Base-by-base conservation (phyloP, 2,329 filamentous ascomycete genomes). In the Epichloe sp. region DNA sequence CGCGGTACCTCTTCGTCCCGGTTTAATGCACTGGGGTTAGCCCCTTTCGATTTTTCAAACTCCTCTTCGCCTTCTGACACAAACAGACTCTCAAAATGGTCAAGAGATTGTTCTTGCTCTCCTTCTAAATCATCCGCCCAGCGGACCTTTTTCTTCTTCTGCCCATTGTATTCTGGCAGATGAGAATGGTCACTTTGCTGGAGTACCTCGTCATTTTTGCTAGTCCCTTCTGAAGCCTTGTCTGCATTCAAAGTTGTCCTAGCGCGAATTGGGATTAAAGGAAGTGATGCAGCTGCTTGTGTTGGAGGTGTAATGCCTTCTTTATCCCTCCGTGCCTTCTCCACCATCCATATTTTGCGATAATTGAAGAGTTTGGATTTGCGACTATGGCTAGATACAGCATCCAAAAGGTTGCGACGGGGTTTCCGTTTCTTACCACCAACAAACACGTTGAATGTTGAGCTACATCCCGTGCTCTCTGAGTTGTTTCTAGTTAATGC, bases 401-500 rank as follows among this genome's bases (percentile, higher is more conserved):
- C 63, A 3, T 73, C 67, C 14, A 56, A 58, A 3, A 78, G 59
- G 12, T 56, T 67, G 2, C 51, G 43, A 14, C 70, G 64, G 19
- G 59, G 57, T 54, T 68, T 73, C 34, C 58, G 62, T 26, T 56
- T 60, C 52, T 65, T 73, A 2, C 75, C 74, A 10, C 65, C 65
- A 6, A 60, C 55, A 46, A 78, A 78, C 1, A 78, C 68, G 52
- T 78, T 79, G 34, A 50, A 50, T 31, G 51, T 54, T 5, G 43
- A 46, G 17, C 19, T 31, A 14, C 5, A 3, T 7, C 19, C 41
- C 15, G 14, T 21, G 31, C 15, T 44, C 3, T 21, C 14, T 14
- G 49, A 12, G n/a, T 12, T 37, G 12, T 35, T 38, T 26, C 15
- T 44, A 3, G 23, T 21, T 4, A 10, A 26, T 26, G 31, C 35